Base-by-base conservation (phyloP, 495 filamentous ascomycete genomes). In the Polyplosphaeria fusca region DNA sequence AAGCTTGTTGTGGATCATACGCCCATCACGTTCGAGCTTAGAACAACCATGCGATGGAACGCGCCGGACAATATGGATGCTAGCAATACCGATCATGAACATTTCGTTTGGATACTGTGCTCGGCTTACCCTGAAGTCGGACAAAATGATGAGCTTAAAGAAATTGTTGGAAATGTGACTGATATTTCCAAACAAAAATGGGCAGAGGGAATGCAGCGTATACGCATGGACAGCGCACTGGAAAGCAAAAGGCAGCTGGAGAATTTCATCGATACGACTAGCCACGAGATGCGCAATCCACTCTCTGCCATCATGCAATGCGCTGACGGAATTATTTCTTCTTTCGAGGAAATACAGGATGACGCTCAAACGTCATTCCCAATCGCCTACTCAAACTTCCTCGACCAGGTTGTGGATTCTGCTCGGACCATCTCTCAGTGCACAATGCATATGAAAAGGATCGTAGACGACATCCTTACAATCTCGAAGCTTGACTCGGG, bases 281-380 rank as follows among this genome's bases (percentile, higher is more conserved):
- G 20, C 3, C 67, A 69, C 45, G 67, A 69, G 50, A 66, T 67
- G 61, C 47, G 65, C 2, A 69, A 69, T 35, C 67, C 67, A 19
- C 65, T 69, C 23, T 41, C 42, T 20, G 67, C 67, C 12, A 63
- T 69, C 40, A 60, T 61, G 16, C 64, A 65, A 19, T 64, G 59
- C 28, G 67, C 67, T 13, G 67, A 69, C 32, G 47, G 51, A 12
- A 66, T 64, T 42, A 24, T 50, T 4, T 37, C 24, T 7, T 28
- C 52, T 7, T 44, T 24, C 28, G 28, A n/a, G 23, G 1, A 11
- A 1, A 1, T 32, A 11, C 22, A 47, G 26, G 14, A 18, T 14
- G 7, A 61, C 13, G 2, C 12, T 5, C 41, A 24, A 19, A 4
- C 47, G 16, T 9, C 26, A n/a, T 32, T 20, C 14, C 1, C 26